These are phyloP conservation scores for Teunomyces cretensis DNA, from an alignment of 805 yeast genomes.

Conservation along the genomic window DNA sequence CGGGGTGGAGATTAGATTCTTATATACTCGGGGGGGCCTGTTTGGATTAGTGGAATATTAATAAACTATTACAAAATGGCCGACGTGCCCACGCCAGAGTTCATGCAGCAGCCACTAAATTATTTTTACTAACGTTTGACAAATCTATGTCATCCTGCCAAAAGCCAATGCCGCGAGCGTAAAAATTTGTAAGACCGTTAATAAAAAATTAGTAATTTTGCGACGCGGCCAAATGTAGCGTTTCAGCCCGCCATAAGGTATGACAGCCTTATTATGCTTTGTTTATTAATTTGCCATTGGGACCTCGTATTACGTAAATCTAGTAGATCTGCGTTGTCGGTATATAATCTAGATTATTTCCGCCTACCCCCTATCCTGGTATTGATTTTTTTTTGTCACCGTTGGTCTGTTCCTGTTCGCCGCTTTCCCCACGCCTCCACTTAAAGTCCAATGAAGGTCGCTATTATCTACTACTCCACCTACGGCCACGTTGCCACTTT, in stretches of 20 bases:
- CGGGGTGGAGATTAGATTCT: background rate
- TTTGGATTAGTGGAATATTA: background rate
- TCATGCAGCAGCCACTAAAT: background rate
- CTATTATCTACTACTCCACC: constrained; percentile 76
- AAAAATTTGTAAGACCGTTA: background rate
- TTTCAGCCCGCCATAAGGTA: no score
- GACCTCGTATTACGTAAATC: background rate
- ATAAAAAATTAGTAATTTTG: background rate
- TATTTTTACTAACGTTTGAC: constrained; percentile 1
- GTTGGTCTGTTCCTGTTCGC: no score
- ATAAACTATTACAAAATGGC: background rate
- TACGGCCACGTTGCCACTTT: constrained; percentile 74
- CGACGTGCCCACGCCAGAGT: background rate
- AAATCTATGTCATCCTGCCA: background rate
- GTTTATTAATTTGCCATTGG: background rate
- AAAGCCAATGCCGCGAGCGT: no score
- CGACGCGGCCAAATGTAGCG: background rate
- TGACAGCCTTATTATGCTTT: no score
- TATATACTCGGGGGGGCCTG: no score
- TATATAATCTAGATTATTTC: background rate
- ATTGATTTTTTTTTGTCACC: background rate
- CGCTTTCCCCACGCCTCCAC: no score
- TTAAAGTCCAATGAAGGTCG: constrained; percentile 45
- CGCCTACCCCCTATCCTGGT: background rate
- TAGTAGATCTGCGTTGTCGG: background rate